phyloP scores from a whole-genome alignment of 1,284 basidiomycete genomes.

The Cystobasidium pallidum region DNA sequence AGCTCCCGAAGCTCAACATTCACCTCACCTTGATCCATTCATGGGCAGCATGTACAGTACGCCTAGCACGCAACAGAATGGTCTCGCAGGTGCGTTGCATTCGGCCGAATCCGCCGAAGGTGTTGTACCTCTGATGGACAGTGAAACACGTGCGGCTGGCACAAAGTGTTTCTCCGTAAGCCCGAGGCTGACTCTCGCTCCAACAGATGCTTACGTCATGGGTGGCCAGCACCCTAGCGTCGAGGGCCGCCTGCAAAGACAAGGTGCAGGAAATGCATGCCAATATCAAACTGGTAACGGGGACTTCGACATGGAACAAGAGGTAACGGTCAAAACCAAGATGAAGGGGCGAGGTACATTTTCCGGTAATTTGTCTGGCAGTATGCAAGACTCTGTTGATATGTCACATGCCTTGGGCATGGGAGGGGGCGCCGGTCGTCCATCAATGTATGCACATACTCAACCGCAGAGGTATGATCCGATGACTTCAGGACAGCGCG shows the following conservation, averaged over 20 bases:
- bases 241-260: neutral
- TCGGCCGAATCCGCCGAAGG: neutral
- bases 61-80: neutral
- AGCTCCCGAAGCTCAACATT: neutral
- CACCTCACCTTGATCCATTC: too few species aligned
- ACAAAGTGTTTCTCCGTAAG: neutral
- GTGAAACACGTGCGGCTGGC: constrained; percentile 6
- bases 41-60: neutral
- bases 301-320: constrained; percentile 33
- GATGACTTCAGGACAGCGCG: neutral
- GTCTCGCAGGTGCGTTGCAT: neutral
- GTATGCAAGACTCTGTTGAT: constrained; percentile 10
- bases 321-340: constrained; percentile 37
- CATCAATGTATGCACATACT: neutral
- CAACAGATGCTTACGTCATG: constrained; percentile 20
- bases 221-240: constrained; percentile 12
- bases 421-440: neutral
- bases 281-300: constrained; percentile 10
- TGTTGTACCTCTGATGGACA: constrained; percentile 16
- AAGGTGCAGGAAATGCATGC: neutral
- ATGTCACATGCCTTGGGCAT: neutral
- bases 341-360: constrained; percentile 18
- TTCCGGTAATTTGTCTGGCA: constrained; percentile 5
- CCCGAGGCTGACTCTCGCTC: neutral
- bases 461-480: neutral